These are phyloP conservation scores for Wickerhamomyces sp. DNA, from an alignment of 1,139 yeast genomes.

Conservation along the genomic window DNA sequence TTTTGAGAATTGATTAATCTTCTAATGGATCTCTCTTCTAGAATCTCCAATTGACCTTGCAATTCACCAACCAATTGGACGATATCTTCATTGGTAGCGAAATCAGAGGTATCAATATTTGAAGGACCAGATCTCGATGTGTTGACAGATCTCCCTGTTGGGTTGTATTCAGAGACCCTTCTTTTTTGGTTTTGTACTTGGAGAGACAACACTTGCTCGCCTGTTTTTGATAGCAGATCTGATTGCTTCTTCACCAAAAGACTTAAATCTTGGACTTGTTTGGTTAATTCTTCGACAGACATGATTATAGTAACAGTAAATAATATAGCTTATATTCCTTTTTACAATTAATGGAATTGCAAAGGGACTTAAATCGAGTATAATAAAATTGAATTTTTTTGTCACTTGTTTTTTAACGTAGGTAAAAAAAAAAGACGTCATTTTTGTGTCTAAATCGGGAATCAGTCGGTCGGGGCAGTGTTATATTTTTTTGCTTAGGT, in stretches of 20 bases:
- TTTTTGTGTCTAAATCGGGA: too few relatives aligned
- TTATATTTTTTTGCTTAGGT: too few relatives aligned
- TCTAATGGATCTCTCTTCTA: constrained; percentile 62
- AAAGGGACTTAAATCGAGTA: too few relatives aligned
- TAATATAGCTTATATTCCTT: too few relatives aligned
- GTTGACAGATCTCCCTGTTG: constrained; percentile 12
- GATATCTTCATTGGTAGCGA: constrained; percentile 74
- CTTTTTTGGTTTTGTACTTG: constrained; percentile 47
- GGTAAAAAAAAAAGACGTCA: too few relatives aligned
- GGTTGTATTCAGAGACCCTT: constrained; percentile 27
- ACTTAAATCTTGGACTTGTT: constrained; percentile 43
- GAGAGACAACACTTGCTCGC: constrained; percentile 65
- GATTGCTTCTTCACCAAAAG: constrained; percentile 45
- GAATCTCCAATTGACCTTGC: constrained; percentile 74
- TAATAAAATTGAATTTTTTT: not conserved
- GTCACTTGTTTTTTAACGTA: too few relatives aligned
- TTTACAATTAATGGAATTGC: too few relatives aligned
- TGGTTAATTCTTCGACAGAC: constrained; percentile 32
- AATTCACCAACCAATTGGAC: constrained; percentile 83
- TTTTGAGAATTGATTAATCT: constrained; percentile 49
- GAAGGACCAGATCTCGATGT: constrained; percentile 6
- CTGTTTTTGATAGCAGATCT: constrained; percentile 54
- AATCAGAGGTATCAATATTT: constrained; percentile 49
- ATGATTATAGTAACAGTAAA: not conserved
- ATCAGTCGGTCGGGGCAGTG: too few relatives aligned